These are phyloP conservation scores for Beauveria sp. DNA, from an alignment of 2,329 filamentous ascomycete genomes.

Conservation along the genomic window DNA sequence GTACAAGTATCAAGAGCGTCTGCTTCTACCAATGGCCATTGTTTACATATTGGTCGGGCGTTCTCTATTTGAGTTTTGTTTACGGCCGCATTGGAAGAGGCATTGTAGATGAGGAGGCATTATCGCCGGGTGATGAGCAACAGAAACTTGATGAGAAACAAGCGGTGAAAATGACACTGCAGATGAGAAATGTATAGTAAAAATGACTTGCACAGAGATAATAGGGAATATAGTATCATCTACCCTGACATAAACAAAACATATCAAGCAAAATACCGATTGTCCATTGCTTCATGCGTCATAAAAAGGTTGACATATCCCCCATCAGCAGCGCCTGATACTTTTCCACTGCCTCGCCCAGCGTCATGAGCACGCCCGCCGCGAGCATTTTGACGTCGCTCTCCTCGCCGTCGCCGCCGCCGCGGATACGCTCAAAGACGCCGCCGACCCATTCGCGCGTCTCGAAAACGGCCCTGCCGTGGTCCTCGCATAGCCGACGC, in stretches of 20 bases:
- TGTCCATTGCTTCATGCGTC: not conserved
- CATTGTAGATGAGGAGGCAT: not conserved
- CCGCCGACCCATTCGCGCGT: slow-evolving; percentile 76
- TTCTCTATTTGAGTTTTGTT: too few relatives aligned
- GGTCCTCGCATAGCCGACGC: slow-evolving; percentile 62
- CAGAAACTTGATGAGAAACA: not conserved
- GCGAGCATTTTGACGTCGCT: slow-evolving; percentile 72
- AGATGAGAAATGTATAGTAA: not conserved
- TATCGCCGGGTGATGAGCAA: not conserved
- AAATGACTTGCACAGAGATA: not conserved
- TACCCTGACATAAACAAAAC: not conserved
- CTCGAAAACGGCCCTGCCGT: slow-evolving; percentile 73
- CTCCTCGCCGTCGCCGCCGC: slow-evolving; percentile 55
- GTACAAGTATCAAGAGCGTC: too few relatives aligned
- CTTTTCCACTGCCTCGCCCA: slow-evolving; percentile 74
- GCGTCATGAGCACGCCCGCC: slow-evolving; percentile 67
- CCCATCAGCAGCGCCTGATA: slow-evolving; percentile 73
- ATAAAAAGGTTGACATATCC: slow-evolving; percentile 42
- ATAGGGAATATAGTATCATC: not conserved
- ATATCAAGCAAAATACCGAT: too few relatives aligned
- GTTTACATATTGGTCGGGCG: too few relatives aligned
- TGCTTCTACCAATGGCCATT: too few relatives aligned
- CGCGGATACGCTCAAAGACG: slow-evolving; percentile 58
- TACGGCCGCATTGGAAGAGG: not conserved
- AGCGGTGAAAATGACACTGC: not conserved